Evolutionary conservation across 2,329 filamentous ascomycete species (phyloP), one percentile per base, ranked within the genome.

Genomic region (Epichloe gansuensis): DNA sequence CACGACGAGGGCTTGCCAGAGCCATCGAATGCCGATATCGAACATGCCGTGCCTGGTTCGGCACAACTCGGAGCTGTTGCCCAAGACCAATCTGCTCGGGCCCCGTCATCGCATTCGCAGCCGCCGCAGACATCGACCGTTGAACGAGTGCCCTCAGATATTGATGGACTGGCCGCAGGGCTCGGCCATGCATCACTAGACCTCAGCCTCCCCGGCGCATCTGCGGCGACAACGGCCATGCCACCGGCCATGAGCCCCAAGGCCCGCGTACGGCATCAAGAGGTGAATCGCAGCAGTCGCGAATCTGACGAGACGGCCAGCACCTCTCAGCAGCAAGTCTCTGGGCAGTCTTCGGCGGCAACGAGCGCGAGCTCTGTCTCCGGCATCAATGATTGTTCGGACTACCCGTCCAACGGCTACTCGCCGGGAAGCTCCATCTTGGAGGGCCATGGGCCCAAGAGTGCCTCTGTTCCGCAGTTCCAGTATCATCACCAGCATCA

Each of bases 401-500:
- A 78, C 39, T 69, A 67, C 57, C 69, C 69, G 28, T 70, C 68
- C 35, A 69, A 71, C 53, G 69, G 66, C n/a, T 65, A 67, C 42
- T 80, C 76, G 8, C 69, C 72, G 1, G 72, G 72, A 52, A 77
- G 75, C 60, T 80, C 77, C 6, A 61, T 77, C 34, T 66, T 74
- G 28, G 74, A 77, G 43, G 73, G 71, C 15, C 66, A 68, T 50
- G 61, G 69, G 48, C 61, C 68, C 5, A 69, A 66, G 52, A 69
- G 64, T 56, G 69, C 72, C 51, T 65, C 72, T 4, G 75, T 83
- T 8, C 77, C 80, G 11, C 75, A 75, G 56, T 73, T 83, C 52
- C 80, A 83, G 61, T 83, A 85, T 58, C 78, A 83, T 59, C 80
- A 83, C 58, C 80, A 81, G 58, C 72, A 75, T 48, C 64, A 60